Conservation (phyloP, 139 green algal species). For the Nannochloris sp. region DNA sequence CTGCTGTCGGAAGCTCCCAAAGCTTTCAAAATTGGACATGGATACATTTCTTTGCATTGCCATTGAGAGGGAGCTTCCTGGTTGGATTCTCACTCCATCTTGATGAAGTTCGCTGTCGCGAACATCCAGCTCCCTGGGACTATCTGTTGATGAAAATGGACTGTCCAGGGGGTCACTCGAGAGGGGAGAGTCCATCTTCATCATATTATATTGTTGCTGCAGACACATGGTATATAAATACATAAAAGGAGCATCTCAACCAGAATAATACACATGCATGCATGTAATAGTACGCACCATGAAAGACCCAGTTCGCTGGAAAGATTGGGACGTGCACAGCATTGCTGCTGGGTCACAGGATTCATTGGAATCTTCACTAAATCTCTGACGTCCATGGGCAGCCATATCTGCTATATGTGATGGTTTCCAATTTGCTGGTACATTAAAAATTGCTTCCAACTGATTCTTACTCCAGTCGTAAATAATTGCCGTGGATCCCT, state of each 20-base stretch:
- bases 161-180: no score
- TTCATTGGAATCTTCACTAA: not conserved
- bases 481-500: slow-evolving; percentile 63
- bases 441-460: slow-evolving; percentile 42
- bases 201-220: no score
- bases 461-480: slow-evolving; percentile 53
- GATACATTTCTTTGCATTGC: not conserved
- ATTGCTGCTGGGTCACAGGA: not conserved
- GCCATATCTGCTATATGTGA: not conserved
- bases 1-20: no score
- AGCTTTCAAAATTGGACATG: not conserved
- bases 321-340: not conserved
- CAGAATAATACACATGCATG: no score
- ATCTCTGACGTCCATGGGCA: not conserved
- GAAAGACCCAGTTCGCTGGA: not conserved
- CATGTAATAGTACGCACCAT: not conserved
- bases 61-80: not conserved
- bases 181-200: no score
- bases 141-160: no score
- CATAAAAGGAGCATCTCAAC: no score
- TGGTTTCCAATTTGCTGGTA: slow-evolving; percentile 16
- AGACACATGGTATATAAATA: no score
- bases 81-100: no score
- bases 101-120: no score
- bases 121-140: no score